These are phyloP conservation scores for Coemansia sp. DNA, from an alignment of 192 early-diverging fungal genomes.

Conservation along the genomic window DNA sequence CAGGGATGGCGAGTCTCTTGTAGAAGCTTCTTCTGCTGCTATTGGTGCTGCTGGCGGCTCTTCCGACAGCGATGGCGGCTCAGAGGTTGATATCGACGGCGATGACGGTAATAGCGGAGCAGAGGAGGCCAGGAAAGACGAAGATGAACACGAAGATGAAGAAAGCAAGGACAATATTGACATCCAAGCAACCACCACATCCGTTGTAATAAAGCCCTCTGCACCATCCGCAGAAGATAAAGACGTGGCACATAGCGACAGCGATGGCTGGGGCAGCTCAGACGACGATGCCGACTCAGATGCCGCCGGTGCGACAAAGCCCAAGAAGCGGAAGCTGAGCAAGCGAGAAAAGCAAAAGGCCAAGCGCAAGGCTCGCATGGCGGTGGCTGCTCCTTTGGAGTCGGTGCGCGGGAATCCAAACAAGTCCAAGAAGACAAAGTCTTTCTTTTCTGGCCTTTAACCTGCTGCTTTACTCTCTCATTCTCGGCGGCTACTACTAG, in stretches of 20 bases:
- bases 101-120: conserved; percentile 10
- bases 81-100: not conserved
- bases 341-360: conserved; percentile 19
- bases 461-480: not conserved
- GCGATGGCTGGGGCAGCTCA: conserved; percentile 43
- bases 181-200: not conserved
- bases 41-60: not conserved
- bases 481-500: not conserved
- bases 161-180: not conserved
- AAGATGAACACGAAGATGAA: not conserved
- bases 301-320: not conserved
- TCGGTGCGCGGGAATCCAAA: conserved; percentile 5
- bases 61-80: not conserved
- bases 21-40: not conserved
- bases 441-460: conserved; percentile 45
- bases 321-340: conserved; percentile 14
- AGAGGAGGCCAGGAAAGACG: not conserved
- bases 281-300: conserved; percentile 18
- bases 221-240: not conserved
- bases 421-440: conserved; percentile 17
- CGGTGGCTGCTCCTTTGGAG: conserved; percentile 8
- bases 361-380: conserved; percentile 30
- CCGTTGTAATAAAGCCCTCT: not conserved
- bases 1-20: not conserved
- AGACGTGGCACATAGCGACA: conserved; percentile 5